Conservation (phyloP, 2,329 filamentous ascomycete genomes). For the Bimuria novae-zelandiae region DNA sequence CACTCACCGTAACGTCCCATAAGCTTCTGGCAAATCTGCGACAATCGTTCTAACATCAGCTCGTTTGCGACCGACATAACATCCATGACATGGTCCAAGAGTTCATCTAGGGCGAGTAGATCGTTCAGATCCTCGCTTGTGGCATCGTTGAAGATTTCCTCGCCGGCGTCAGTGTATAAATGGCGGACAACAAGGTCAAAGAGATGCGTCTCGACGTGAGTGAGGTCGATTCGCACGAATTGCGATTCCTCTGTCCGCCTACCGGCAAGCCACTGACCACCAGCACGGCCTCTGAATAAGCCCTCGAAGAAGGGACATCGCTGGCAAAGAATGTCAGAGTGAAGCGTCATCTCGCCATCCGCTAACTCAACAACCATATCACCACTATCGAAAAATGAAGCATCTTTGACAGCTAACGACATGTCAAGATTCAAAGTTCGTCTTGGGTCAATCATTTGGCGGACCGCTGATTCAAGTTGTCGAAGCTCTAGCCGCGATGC, state of each 20-base stretch:
- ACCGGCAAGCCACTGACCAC: conserved; percentile 79
- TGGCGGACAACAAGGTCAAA: conserved; percentile 81
- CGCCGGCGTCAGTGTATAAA: conserved; percentile 81
- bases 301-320: conserved; percentile 92
- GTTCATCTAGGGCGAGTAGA: conserved; percentile 67
- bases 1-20: conserved; percentile 74
- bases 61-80: conserved; percentile 91
- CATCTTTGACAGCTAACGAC: conserved; percentile 68
- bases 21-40: conserved; percentile 84
- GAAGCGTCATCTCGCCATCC: conserved; percentile 69
- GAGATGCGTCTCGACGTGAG: conserved; percentile 72
- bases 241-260: conserved; percentile 61
- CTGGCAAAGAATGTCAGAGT: conserved; percentile 78
- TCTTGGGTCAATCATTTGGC: conserved; percentile 71
- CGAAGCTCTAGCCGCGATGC: conserved; percentile 71
- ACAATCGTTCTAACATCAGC: conserved; percentile 89
- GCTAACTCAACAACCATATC: conserved; percentile 81
- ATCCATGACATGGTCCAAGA: conserved; percentile 87
- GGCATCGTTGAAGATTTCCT: conserved; percentile 80
- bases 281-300: conserved; percentile 85
- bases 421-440: conserved; percentile 72
- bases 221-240: conserved; percentile 74
- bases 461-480: conserved; percentile 75
- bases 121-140: conserved; percentile 61
- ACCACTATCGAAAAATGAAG: conserved; percentile 74